Evolutionary conservation across 306 rosid genomes (phyloP), one percentile per base, ranked within the genome.

Genomic region (Vigna reflexopilosa): DNA sequence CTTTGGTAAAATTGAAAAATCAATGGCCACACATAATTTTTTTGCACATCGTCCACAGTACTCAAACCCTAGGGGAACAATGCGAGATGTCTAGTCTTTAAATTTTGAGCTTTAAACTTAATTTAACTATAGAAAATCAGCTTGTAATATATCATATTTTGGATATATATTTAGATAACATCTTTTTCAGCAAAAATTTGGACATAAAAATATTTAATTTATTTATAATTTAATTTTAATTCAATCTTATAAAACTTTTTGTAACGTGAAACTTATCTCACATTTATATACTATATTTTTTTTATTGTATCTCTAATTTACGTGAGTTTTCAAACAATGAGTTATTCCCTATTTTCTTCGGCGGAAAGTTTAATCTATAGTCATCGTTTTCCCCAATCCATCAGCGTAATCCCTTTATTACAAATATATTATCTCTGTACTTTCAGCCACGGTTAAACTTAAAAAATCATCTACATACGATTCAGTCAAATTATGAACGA

Each of bases 41-140:
- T 3, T 32, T 15, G 10, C 73, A 50, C 17, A 20, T 38, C 15
- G 30, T 58, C 34, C 8, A 45, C 40, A 68, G 47, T 17, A 14
- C 42, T 36, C 24, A 26, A 79, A 49, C 42, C 38, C n/a, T 38
- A 30, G 45, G 54, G 65, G 20, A 78, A 47, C 44, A 49, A 54
- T 54, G 28, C 20, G 2, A 8, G 42, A 17, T 32, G 30, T 1
- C 10, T 7, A 40, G 2, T 40, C 2, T 40, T 40, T 40, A 7
- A 38, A 40, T 7, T 40, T 40, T 2, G 0, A 40, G 45, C 9
- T 40, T 40, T 8, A 7, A 40, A 40, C 45, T 40, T 42, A 40
- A 3, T 9, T 40, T 9, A 42, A 42, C 9, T 9, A 2, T 42
- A 42, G 2, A 40, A 38, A 8, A 40, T 40, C 6, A 8, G 11